These are phyloP conservation scores for Mycena amicta DNA, from an alignment of 768 basidiomycete species.

Conservation along the genomic window DNA sequence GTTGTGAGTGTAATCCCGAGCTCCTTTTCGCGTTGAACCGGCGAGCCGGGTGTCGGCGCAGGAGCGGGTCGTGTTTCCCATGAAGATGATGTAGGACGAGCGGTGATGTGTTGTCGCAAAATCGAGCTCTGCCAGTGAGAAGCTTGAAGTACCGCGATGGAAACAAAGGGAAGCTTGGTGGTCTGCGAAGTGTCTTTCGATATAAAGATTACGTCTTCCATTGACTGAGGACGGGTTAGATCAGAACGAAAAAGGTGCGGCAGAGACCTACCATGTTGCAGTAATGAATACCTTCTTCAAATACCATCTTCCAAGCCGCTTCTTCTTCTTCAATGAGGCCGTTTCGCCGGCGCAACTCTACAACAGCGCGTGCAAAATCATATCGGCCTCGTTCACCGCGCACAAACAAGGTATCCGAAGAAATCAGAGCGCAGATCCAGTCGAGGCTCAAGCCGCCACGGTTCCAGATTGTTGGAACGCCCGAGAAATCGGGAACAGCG, in stretches of 20 bases:
- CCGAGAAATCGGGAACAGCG: slow-evolving; percentile 18
- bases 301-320: slow-evolving; percentile 66
- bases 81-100: slow-evolving; percentile 40
- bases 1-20: slow-evolving; percentile 64
- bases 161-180: slow-evolving; percentile 70
- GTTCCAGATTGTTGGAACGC: slow-evolving; percentile 67
- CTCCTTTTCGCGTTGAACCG: slow-evolving; percentile 58
- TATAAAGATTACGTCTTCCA: slow-evolving; percentile 78
- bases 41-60: slow-evolving; percentile 29
- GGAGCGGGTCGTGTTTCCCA: slow-evolving; percentile 22
- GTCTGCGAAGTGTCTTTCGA: slow-evolving; percentile 75
- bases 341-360: slow-evolving; percentile 68
- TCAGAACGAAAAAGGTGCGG: neutral
- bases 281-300: slow-evolving; percentile 81
- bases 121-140: slow-evolving; percentile 80
- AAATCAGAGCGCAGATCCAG: slow-evolving; percentile 76
- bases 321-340: slow-evolving; percentile 67
- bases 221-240: slow-evolving; percentile 47
- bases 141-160: slow-evolving; percentile 65
- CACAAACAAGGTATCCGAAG: slow-evolving; percentile 81
- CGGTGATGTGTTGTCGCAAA: slow-evolving; percentile 61
- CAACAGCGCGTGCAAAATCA: slow-evolving; percentile 69
- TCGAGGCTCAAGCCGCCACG: slow-evolving; percentile 68
- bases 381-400: slow-evolving; percentile 80
- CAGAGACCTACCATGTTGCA: slow-evolving; percentile 70